Conservation (phyloP, 1,284 basidiomycete species). For the Leccinum pallidistipes region DNA sequence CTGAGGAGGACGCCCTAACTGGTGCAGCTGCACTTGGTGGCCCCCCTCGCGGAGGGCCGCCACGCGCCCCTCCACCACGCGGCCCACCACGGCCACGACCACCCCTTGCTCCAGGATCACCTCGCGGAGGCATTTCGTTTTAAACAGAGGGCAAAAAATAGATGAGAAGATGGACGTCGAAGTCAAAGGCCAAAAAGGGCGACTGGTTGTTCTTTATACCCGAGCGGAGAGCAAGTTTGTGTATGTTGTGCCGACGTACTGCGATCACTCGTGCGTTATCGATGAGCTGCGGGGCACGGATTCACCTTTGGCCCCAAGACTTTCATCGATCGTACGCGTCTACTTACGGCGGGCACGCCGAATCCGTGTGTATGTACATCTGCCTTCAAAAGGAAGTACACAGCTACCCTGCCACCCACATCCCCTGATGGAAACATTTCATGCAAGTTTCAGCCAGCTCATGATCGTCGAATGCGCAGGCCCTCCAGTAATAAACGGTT, state of each 20-base stretch:
- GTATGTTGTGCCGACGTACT: constrained; percentile 26
- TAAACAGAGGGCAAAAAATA: background rate
- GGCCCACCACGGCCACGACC: constrained; percentile 22
- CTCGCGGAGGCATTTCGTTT: constrained; percentile 30
- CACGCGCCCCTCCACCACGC: constrained; percentile 21
- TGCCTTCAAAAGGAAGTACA: constrained; percentile 6
- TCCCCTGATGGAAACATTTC: constrained; percentile 3
- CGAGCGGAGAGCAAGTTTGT: constrained; percentile 25
- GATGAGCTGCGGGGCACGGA: background rate
- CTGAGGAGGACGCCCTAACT: constrained; percentile 31
- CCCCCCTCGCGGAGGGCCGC: constrained; percentile 29
- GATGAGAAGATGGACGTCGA: constrained; percentile 22
- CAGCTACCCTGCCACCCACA: background rate
- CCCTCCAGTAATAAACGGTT: constrained; percentile 61
- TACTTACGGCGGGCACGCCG: background rate
- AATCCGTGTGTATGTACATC: constrained; percentile 9
- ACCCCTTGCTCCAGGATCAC: constrained; percentile 23
- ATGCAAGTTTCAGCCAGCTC: constrained; percentile 51
- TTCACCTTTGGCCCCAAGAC: background rate
- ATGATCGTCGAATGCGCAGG: constrained; percentile 60
- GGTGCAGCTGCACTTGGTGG: constrained; percentile 35
- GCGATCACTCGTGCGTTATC: constrained; percentile 8
- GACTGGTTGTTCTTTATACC: constrained; percentile 24
- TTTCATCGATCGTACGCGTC: background rate
- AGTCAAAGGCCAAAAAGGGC: constrained; percentile 15